Evolutionary conservation across 2,329 filamentous ascomycete species (phyloP).

Genomic region (Exophiala xenobiotica): DNA sequence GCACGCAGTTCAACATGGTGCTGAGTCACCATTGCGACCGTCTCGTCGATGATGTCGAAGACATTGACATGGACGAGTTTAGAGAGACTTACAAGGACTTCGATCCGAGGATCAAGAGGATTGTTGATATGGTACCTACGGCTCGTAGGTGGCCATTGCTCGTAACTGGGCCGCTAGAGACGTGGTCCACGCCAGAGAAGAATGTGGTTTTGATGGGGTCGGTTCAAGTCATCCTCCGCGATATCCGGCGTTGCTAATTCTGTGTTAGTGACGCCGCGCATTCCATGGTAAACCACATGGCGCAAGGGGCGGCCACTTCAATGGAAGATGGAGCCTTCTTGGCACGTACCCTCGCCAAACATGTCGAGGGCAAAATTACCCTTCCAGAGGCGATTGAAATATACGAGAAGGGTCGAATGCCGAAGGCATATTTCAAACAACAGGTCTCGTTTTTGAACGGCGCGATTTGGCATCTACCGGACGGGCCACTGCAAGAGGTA

Average conservation of each 20-base stretch:
- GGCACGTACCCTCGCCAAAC: constrained; percentile 37
- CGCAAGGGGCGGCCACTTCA: constrained; percentile 44
- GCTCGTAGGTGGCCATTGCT: constrained; percentile 44
- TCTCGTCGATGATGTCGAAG: constrained; percentile 37
- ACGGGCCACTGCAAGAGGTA: constrained; percentile 8
- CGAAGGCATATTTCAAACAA: constrained; percentile 36
- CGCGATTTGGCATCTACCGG: constrained; percentile 9
- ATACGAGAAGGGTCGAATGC: constrained; percentile 45
- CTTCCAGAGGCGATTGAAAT: constrained; percentile 38
- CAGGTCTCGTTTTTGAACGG: constrained; percentile 17
- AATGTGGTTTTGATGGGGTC: constrained; percentile 45
- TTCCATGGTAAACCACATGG: constrained; percentile 46
- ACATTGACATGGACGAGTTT: constrained; percentile 46
- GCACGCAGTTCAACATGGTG: constrained; percentile 49
- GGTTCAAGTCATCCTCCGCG: neutral
- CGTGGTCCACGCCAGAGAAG: constrained; percentile 42
- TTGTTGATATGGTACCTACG: constrained; percentile 43
- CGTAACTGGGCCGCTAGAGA: constrained; percentile 43
- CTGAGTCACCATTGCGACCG: constrained; percentile 44
- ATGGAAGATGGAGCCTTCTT: constrained; percentile 49
- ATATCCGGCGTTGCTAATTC: neutral
- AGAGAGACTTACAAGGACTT: constrained; percentile 44
- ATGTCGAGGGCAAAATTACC: constrained; percentile 36
- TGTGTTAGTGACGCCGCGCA: constrained; percentile 39
- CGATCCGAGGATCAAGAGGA: constrained; percentile 45